These are phyloP conservation scores for slime mould (Dictyostelium discoideum) DNA, from an alignment of 78 protist genomes.

Conservation along the genomic window DNA sequence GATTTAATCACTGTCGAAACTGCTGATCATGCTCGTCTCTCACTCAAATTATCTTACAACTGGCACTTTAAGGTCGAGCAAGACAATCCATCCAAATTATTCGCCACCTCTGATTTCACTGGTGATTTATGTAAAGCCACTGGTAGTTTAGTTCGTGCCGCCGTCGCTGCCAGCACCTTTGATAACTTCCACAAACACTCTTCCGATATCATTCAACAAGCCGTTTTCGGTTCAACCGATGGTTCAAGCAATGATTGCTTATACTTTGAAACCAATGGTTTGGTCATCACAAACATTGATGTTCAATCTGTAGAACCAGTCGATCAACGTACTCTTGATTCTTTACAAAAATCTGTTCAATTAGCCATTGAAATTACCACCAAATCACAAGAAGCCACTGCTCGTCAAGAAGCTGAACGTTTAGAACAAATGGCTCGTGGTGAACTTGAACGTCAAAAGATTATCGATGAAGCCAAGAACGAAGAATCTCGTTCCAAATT, in stretches of 20 bases:
- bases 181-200: constrained; percentile 92
- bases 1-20: constrained; percentile 92
- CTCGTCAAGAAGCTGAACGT: constrained; percentile 92
- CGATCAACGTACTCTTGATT: constrained; percentile 90
- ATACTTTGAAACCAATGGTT: constrained; percentile 79
- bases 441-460: constrained; percentile 87
- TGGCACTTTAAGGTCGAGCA: constrained; percentile 87
- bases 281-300: constrained; percentile 90
- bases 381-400: constrained; percentile 92
- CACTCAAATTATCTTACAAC: constrained; percentile 89
- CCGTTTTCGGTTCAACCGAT: constrained; percentile 86
- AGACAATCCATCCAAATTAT: constrained; percentile 68
- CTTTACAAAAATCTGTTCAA: constrained; percentile 92
- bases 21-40: constrained; percentile 91
- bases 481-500: constrained; percentile 83
- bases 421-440: constrained; percentile 91
- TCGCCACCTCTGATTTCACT: constrained; percentile 89
- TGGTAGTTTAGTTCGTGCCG: constrained; percentile 87
- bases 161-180: constrained; percentile 85
- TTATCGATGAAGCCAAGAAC: constrained; percentile 83
- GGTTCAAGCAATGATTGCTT: constrained; percentile 59
- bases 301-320: constrained; percentile 94
- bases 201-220: constrained; percentile 81
- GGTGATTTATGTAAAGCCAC: constrained; percentile 93
- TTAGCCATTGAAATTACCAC: constrained; percentile 95